Evolutionary conservation across 495 filamentous ascomycete species (phyloP), one percentile per base, ranked within the genome.

Genomic region (Xylaria scruposa): DNA sequence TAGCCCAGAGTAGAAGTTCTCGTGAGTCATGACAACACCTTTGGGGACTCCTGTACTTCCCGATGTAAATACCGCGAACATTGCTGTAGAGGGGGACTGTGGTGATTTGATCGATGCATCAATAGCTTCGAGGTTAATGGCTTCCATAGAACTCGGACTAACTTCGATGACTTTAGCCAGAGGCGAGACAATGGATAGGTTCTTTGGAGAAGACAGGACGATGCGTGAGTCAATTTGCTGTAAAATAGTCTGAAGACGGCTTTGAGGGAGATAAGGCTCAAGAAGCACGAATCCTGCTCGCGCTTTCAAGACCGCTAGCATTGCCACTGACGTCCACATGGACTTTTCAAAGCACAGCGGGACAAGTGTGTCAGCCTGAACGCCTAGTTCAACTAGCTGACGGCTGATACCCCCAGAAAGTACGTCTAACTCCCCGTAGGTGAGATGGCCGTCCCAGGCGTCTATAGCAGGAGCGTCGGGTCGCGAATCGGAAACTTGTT

Each of bases 341-440:
- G 24, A 15, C 26, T 56, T 56, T 26, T 56, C 53, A 15, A 56
- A 56, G 17, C 53, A 56, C 24, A 56, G 53, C 3, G 53, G 53
- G 5, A 56, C 24, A 31, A 56, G 17, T 17, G 17, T 13, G 2
- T 56, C 53, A 26, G 53, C 24, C 1, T 13, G 9, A 13, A 56
- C 53, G 4, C 53, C 53, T 15, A 75, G 78, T 66, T 73, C 59
- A 68, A 73, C 49, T 67, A 72, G 72, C 17, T 72, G 70, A 4
- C 70, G 70, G 1, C 67, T 21, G 8, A 72, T 58, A 13, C 21
- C 7, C 4, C 7, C 24, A 3, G 29, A 40, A 21, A 31, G 29
- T 19, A 9, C 8, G 21, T 51, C 47, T 51, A 51, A 7, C 8
- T 51, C 47, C 5, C 0, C 6, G 42, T 26, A 38, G 47, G 15